phyloP scores from a whole-genome alignment of 2,329 filamentous ascomycete species.

The Cladosporium velox region DNA sequence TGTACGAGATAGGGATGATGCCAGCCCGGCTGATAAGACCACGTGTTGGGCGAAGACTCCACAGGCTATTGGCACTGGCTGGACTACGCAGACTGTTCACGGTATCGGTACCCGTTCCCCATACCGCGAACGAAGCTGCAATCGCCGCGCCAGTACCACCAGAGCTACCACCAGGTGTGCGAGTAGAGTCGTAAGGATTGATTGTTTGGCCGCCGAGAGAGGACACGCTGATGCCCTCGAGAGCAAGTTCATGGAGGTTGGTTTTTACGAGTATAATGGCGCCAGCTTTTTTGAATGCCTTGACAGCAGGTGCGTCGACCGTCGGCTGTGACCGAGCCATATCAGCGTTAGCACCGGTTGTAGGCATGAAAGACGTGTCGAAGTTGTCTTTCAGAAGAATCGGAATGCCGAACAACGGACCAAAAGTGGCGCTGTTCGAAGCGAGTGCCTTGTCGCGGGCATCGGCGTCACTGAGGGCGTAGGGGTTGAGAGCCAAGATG shows the following conservation, averaged over 20 bases:
- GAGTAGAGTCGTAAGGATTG: slow-evolving; percentile 65
- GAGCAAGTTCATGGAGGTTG: slow-evolving; percentile 61
- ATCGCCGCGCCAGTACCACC: slow-evolving; percentile 64
- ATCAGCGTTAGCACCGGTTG: slow-evolving; percentile 57
- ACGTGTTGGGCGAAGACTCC: slow-evolving; percentile 57
- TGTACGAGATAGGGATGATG: slow-evolving; percentile 38
- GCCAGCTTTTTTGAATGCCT: slow-evolving; percentile 36
- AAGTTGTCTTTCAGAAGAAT: slow-evolving; percentile 67
- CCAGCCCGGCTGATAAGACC: slow-evolving; percentile 35
- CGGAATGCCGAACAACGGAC: slow-evolving; percentile 61
- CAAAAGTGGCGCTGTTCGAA: slow-evolving; percentile 50
- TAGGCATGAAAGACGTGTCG: slow-evolving; percentile 57
- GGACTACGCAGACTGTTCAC: slow-evolving; percentile 65
- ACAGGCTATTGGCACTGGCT: slow-evolving; percentile 61
- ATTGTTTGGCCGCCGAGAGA: slow-evolving; percentile 64
- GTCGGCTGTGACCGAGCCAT: slow-evolving; percentile 52
- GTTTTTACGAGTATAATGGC: slow-evolving; percentile 39
- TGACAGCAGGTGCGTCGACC: slow-evolving; percentile 36
- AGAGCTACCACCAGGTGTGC: slow-evolving; percentile 67
- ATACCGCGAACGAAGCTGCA: slow-evolving; percentile 58
- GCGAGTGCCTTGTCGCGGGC: slow-evolving; percentile 51
- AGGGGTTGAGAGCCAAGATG: slow-evolving; percentile 56
- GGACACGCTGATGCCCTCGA: slow-evolving; percentile 65
- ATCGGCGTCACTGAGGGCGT: slow-evolving; percentile 53
- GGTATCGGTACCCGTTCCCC: slow-evolving; percentile 42